These are phyloP conservation scores for Tetracentron sinense DNA, from an alignment of 164 flowering plant genomes.

Conservation along the genomic window DNA sequence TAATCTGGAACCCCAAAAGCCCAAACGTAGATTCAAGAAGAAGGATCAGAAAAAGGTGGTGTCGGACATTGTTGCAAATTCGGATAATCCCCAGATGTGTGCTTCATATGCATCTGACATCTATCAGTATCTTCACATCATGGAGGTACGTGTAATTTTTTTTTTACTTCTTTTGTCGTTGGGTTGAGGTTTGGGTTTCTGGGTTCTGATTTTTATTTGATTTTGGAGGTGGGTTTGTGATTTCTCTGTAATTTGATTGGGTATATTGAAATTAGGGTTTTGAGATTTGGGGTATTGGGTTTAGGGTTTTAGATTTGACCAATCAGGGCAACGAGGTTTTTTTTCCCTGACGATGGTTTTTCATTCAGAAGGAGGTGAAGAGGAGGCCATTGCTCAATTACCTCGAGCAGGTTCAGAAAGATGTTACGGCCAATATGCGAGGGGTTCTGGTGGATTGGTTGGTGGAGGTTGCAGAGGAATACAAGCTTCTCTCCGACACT, in stretches of 20 bases:
- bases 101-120: constrained; percentile 32
- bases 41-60: neutral
- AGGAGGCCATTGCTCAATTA: constrained; percentile 53
- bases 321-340: neutral
- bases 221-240: constrained; percentile 1
- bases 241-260: neutral
- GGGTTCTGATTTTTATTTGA: constrained; percentile 2
- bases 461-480: constrained; percentile 77
- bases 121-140: constrained; percentile 38
- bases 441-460: constrained; percentile 71
- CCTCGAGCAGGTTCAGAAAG: constrained; percentile 55
- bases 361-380: constrained; percentile 38
- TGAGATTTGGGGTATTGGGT: neutral
- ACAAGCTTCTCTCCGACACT: constrained; percentile 59
- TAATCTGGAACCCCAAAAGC: constrained; percentile 9
- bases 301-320: neutral
- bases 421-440: constrained; percentile 57
- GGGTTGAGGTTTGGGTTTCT: neutral
- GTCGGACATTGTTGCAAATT: constrained; percentile 4
- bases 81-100: constrained; percentile 28
- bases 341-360: constrained; percentile 2
- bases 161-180: no score
- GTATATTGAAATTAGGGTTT: neutral
- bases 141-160: constrained; percentile 74
- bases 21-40: constrained; percentile 17